phyloP scores from a whole-genome alignment of 139 green algal genomes.

The Pleodorina starrii region DNA sequence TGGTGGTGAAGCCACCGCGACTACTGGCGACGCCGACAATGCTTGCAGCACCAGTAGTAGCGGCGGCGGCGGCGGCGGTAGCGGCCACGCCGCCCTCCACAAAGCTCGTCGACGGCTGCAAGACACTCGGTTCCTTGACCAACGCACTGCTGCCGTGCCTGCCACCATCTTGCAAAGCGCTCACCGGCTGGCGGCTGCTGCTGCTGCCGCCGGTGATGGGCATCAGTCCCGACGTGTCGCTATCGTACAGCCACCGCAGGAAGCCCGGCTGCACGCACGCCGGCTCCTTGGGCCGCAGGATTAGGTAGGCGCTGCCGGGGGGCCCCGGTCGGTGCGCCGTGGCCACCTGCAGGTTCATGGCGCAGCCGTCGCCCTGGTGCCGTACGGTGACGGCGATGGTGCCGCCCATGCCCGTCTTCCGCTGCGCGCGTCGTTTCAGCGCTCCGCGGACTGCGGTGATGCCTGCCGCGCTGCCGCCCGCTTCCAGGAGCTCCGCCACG shows the following conservation, averaged over 20 bases:
- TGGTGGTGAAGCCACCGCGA: too few relatives aligned
- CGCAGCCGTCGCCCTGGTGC: constrained; percentile 15
- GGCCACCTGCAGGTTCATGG: not conserved
- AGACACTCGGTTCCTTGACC: too few relatives aligned
- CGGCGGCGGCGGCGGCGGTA: too few relatives aligned
- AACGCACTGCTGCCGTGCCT: too few relatives aligned
- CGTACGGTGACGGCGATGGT: not conserved
- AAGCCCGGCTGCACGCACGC: not conserved
- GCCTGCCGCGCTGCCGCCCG: not conserved
- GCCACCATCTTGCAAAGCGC: too few relatives aligned
- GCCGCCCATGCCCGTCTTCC: not conserved
- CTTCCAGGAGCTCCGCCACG: not conserved
- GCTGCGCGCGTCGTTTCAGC: not conserved
- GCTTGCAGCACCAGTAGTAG: too few relatives aligned
- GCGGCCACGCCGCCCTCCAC: too few relatives aligned
- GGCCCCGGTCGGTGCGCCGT: not conserved
- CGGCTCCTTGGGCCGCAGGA: not conserved
- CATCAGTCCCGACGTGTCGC: not conserved
- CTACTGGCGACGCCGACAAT: too few relatives aligned
- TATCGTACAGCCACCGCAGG: not conserved
- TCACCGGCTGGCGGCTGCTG: too few relatives aligned
- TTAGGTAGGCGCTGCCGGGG: not conserved
- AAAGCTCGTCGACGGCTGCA: too few relatives aligned
- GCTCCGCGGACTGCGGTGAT: not conserved
- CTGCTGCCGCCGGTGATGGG: too few relatives aligned